These are phyloP conservation scores for Chrysanthemum makinoi DNA, from an alignment of 129 eudicot species.

Conservation along the genomic window DNA sequence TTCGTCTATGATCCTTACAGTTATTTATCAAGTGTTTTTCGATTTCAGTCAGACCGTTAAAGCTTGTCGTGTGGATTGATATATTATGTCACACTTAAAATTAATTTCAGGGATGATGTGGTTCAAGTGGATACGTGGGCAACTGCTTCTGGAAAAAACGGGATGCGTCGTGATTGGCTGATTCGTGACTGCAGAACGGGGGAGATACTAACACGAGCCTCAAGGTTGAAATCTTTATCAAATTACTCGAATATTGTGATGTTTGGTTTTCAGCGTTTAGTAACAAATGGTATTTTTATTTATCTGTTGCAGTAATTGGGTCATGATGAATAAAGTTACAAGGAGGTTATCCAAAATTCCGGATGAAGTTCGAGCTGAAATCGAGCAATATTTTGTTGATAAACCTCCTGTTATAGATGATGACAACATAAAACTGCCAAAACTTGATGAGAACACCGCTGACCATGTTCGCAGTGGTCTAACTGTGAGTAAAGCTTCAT, in stretches of 20 bases:
- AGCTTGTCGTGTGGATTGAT: conserved; percentile 5
- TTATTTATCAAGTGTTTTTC: not conserved
- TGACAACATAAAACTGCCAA: conserved; percentile 71
- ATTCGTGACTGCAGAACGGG: conserved; percentile 86
- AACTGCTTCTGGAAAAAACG: conserved; percentile 90
- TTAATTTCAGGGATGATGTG: conserved; percentile 74
- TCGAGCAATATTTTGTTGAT: conserved; percentile 68
- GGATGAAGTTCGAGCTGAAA: conserved; percentile 94
- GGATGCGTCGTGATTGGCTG: conserved; percentile 99
- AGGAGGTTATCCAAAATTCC: conserved; percentile 86
- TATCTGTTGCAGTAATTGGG: conserved; percentile 63
- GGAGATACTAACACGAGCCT: conserved; percentile 77
- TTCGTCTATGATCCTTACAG: not conserved
- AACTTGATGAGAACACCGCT: conserved; percentile 79
- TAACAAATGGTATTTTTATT: not conserved
- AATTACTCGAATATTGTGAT: not conserved
- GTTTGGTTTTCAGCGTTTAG: not conserved
- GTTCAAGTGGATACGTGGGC: conserved; percentile 99
- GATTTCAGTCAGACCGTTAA: no score
- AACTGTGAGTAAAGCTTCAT: conserved; percentile 56
- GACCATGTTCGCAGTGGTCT: conserved; percentile 67
- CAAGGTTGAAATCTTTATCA: conserved; percentile 51
- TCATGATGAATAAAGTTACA: conserved; percentile 96
- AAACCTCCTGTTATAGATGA: conserved; percentile 85
- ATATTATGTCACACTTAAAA: conserved; percentile 6